Evolutionary conservation across 805 yeast genomes (phyloP).

Genomic region (Saccharomycopsis synnaedendra): DNA sequence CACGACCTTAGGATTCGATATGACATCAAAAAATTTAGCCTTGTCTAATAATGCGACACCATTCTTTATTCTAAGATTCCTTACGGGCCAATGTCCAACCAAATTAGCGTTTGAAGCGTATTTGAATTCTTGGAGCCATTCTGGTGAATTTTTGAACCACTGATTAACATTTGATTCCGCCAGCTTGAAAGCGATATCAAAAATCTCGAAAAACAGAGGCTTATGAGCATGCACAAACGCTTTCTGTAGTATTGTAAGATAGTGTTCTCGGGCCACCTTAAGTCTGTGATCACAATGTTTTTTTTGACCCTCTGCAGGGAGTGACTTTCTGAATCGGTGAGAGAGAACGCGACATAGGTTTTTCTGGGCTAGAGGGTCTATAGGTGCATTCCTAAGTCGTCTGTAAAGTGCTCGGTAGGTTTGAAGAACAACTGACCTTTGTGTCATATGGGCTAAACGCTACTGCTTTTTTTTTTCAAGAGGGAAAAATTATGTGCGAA

Average conservation of each 20-base stretch:
- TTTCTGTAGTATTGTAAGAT: background rate
- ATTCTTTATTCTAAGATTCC: background rate
- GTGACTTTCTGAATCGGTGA: background rate
- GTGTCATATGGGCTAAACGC: no score
- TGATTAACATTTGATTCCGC: background rate
- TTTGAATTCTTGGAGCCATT: slow-evolving; percentile 4
- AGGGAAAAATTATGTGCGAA: no score
- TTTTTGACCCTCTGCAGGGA: background rate
- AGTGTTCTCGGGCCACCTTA: background rate
- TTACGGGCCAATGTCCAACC: slow-evolving; percentile 7
- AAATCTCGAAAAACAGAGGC: background rate
- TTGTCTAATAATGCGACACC: background rate
- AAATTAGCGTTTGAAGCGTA: background rate
- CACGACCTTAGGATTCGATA: no score
- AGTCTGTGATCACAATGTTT: background rate
- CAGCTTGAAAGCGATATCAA: slow-evolving; percentile 2
- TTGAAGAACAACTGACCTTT: background rate
- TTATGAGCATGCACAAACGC: background rate
- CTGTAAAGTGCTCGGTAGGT: slow-evolving; percentile 1
- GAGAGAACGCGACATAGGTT: background rate
- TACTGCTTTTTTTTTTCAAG: no score
- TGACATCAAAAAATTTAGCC: background rate
- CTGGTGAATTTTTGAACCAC: background rate
- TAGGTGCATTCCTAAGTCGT: slow-evolving; percentile 1
- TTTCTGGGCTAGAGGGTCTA: background rate